These are phyloP conservation scores for Chrysoporthe deuterocubensis DNA, from an alignment of 2,329 filamentous ascomycete species.

Conservation along the genomic window DNA sequence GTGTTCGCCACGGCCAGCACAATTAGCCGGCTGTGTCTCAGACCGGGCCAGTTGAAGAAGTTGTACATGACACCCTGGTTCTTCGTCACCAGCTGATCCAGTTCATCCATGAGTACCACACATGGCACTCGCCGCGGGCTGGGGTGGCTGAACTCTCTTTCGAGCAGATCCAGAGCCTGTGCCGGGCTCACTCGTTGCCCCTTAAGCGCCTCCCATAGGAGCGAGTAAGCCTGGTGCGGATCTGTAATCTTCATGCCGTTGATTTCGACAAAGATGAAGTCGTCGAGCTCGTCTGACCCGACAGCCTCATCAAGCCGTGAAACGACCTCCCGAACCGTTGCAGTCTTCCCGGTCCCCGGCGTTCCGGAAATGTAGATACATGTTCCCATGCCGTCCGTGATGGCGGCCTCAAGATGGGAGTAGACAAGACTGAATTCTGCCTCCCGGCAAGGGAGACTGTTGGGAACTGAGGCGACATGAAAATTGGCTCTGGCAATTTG, in stretches of 20 bases:
- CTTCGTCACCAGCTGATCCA: slow-evolving; percentile 96
- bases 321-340: slow-evolving; percentile 94
- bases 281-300: slow-evolving; percentile 86
- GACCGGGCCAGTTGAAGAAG: slow-evolving; percentile 98
- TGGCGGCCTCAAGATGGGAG: slow-evolving; percentile 90
- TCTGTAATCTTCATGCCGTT: slow-evolving; percentile 99
- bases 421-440: slow-evolving; percentile 92
- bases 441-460: slow-evolving; percentile 87
- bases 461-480: slow-evolving; percentile 91
- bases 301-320: slow-evolving; percentile 87
- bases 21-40: slow-evolving; percentile 89
- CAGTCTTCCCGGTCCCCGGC: slow-evolving; percentile 95
- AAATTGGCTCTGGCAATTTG: slow-evolving; percentile 86
- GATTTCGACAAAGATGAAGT: slow-evolving; percentile 99
- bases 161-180: slow-evolving; percentile 87
- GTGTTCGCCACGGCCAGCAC: slow-evolving; percentile 98
- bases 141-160: slow-evolving; percentile 90
- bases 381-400: slow-evolving; percentile 88
- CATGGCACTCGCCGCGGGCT: slow-evolving; percentile 90
- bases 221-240: slow-evolving; percentile 91
- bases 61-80: slow-evolving; percentile 99
- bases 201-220: slow-evolving; percentile 95
- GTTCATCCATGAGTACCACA: slow-evolving; percentile 97
- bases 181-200: slow-evolving; percentile 90
- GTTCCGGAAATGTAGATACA: slow-evolving; percentile 99